These are phyloP conservation scores for Ustilago vetiveriae DNA, from an alignment of 1,284 basidiomycete genomes.

Conservation along the genomic window DNA sequence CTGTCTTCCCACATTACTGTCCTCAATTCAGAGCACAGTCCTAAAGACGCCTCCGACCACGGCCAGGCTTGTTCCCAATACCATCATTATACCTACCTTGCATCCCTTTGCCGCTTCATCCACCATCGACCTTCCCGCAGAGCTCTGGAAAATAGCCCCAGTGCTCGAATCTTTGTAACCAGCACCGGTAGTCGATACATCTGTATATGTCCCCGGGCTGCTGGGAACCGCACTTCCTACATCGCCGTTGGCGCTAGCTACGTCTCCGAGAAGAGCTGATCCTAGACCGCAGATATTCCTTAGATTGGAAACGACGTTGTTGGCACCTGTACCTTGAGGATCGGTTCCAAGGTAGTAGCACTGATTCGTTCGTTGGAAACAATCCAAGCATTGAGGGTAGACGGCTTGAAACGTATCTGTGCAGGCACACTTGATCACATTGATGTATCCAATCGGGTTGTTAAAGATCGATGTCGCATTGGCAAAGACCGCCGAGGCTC, in stretches of 20 bases:
- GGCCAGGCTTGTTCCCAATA: slow-evolving; percentile 12
- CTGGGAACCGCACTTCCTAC: slow-evolving; percentile 19
- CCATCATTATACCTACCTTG: slow-evolving; percentile 3
- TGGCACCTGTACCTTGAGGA: slow-evolving; percentile 55
- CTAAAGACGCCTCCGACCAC: slow-evolving; percentile 19
- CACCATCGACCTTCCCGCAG: slow-evolving; percentile 6
- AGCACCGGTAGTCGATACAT: slow-evolving; percentile 38
- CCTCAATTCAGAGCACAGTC: slow-evolving; percentile 7
- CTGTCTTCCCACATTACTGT: too few species aligned
- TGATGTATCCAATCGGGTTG: slow-evolving; percentile 51
- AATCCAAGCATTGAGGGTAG: slow-evolving; percentile 78
- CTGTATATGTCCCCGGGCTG: slow-evolving; percentile 32
- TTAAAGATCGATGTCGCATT: slow-evolving; percentile 57
- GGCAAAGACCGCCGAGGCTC: slow-evolving; percentile 44
- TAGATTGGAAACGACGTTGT: slow-evolving; percentile 43
- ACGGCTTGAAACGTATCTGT: slow-evolving; percentile 75
- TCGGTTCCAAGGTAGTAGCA: slow-evolving; percentile 57
- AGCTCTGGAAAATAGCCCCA: slow-evolving; percentile 43
- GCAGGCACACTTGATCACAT: slow-evolving; percentile 76
- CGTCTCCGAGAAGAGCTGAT: slow-evolving; percentile 48
- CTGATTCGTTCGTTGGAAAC: slow-evolving; percentile 66
- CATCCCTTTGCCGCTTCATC: slow-evolving; percentile 16
- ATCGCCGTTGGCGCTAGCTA: slow-evolving; percentile 38
- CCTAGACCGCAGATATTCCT: slow-evolving; percentile 55
- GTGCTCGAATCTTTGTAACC: slow-evolving; percentile 48